phyloP scores from a whole-genome alignment of 2,329 filamentous ascomycete genomes.

The Xylaria sp. region DNA sequence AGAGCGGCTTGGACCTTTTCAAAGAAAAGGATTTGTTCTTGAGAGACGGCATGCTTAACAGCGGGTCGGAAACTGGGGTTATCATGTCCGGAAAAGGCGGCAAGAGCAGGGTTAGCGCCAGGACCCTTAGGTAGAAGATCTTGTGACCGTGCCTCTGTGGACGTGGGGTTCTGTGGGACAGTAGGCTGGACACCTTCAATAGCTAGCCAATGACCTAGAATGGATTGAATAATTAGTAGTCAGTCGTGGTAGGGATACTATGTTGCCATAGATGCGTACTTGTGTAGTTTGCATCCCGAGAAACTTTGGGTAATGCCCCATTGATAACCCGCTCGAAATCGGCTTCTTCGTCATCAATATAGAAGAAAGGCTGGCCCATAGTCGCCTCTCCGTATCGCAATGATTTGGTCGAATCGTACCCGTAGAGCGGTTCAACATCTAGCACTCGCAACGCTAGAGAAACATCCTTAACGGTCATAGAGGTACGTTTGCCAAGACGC shows the following conservation, averaged over 20 bases:
- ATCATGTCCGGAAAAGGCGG: conserved; percentile 84
- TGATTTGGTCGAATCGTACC: conserved; percentile 91
- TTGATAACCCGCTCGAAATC: conserved; percentile 99
- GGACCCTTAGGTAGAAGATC: conserved; percentile 91
- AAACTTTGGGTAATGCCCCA: conserved; percentile 92
- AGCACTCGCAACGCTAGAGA: conserved; percentile 85
- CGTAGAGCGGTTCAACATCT: conserved; percentile 94
- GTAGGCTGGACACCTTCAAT: conserved; percentile 97
- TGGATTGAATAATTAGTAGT: conserved; percentile 30
- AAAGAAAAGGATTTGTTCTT: conserved; percentile 96
- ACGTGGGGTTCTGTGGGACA: conserved; percentile 94
- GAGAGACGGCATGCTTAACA: conserved; percentile 95
- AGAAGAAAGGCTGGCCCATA: conserved; percentile 92
- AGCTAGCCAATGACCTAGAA: conserved; percentile 90
- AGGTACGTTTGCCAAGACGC: conserved; percentile 87
- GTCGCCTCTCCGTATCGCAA: conserved; percentile 94
- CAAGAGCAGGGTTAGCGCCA: conserved; percentile 85
- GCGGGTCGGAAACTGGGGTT: conserved; percentile 86
- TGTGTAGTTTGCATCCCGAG: conserved; percentile 90
- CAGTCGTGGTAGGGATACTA: background rate
- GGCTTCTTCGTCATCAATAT: conserved; percentile 97
- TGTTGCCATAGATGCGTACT: conserved; percentile 61
- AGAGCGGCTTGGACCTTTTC: conserved; percentile 92
- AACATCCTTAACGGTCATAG: conserved; percentile 88
- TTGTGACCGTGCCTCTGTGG: conserved; percentile 81